A percentile compares a stretch with the other conserved stretches of the same genome.
These are phyloP conservation scores for Ilyonectria mors-panacis DNA, from an alignment of 2,329 filamentous ascomycete species.

Conservation along the genomic window DNA sequence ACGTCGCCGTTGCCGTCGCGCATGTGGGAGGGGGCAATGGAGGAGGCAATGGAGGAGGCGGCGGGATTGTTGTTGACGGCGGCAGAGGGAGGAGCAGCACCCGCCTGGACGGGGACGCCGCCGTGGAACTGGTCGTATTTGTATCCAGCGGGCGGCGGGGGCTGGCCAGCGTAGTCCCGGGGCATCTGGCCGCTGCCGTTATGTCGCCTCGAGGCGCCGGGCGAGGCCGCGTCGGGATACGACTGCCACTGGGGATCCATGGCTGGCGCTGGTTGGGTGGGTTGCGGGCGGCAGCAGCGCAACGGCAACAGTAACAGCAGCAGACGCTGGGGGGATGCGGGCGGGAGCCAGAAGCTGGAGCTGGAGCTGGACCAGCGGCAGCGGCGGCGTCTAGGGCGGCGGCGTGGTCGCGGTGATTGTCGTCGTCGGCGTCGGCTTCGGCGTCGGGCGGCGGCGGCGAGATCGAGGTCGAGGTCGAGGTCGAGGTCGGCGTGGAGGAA, in stretches of 20 bases:
- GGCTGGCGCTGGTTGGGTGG: constrained; percentile 46
- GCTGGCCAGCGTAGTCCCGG: constrained; percentile 61
- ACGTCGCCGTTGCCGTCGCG: constrained; percentile 84
- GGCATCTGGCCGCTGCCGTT: constrained; percentile 66
- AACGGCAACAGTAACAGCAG: constrained; percentile 24
- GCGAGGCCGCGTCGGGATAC: constrained; percentile 72
- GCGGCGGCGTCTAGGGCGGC: constrained; percentile 23
- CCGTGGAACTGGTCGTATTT: constrained; percentile 78
- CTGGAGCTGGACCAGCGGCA: constrained; percentile 25
- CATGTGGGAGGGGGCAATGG: constrained; percentile 69
- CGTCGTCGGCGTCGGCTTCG: constrained; percentile 26
- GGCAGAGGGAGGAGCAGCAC: constrained; percentile 44
- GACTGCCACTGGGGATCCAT: constrained; percentile 76
- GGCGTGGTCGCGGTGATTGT: constrained; percentile 15
- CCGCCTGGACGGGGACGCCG: constrained; percentile 51
- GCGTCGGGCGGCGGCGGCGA: constrained; percentile 35
- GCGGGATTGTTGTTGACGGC: constrained; percentile 64
- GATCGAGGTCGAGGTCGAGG: constrained; percentile 26
- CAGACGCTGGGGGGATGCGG: constrained; percentile 34
- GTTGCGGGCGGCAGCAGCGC: constrained; percentile 33
- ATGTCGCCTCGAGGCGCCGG: constrained; percentile 75
- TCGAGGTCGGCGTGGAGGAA: constrained; percentile 28
- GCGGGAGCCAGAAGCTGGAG: constrained; percentile 40
- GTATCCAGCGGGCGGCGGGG: constrained; percentile 68
- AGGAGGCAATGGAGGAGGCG: constrained; percentile 71